phyloP scores from a whole-genome alignment of 441 rosid genomes.

The Populus tomentosa region DNA sequence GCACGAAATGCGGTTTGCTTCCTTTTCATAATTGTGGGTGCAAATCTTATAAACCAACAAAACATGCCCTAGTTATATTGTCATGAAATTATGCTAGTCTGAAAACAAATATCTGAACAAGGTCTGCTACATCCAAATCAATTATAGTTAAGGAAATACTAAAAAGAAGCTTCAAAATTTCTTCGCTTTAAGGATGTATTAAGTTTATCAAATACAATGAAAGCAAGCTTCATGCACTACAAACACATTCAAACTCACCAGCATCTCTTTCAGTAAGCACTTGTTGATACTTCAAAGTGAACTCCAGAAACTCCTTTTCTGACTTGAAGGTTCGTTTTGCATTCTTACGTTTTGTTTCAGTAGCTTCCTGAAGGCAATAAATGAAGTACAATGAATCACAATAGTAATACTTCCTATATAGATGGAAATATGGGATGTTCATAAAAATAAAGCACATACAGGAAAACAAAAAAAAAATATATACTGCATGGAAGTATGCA shows the following conservation, averaged over 20 bases:
- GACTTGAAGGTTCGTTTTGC: constrained; percentile 57
- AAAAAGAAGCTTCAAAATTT: neutral
- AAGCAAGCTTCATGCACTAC: constrained; percentile 7
- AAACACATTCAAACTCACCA: constrained; percentile 36
- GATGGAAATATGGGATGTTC: neutral
- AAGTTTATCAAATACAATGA: constrained; percentile 1
- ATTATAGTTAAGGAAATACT: neutral
- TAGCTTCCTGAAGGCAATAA: constrained; percentile 43
- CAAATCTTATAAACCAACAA: neutral
- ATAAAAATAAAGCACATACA: neutral
- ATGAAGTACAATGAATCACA: constrained; percentile 11
- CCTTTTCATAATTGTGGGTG: neutral
- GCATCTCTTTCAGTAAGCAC: constrained; percentile 81
- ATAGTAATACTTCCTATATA: neutral
- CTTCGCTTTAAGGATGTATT: neutral
- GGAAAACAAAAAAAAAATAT: neutral
- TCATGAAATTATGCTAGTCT: neutral
- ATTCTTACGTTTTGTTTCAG: constrained; percentile 63
- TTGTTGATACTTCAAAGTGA: constrained; percentile 83
- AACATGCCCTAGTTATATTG: neutral
- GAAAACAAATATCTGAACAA: no score
- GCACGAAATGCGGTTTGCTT: neutral
- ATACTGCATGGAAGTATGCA: neutral
- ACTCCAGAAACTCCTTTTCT: constrained; percentile 79
- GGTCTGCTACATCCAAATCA: neutral